Conservation (phyloP, 139 green algal species). For the Coccomyxa sp. region DNA sequence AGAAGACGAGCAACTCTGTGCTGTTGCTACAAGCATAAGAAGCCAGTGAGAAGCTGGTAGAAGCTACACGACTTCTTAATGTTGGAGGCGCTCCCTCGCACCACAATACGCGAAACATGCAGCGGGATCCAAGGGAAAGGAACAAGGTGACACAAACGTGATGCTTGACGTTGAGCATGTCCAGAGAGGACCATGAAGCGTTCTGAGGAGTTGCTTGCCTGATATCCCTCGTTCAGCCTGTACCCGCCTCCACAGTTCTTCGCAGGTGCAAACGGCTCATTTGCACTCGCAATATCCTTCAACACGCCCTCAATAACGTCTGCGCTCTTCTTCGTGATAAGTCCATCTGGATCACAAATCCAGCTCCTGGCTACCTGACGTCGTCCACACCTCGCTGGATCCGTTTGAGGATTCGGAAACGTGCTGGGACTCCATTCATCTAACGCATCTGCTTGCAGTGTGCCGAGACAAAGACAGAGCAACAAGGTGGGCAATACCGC, state of each 20-base stretch:
- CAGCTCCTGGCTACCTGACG: constrained; percentile 8
- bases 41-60: neutral
- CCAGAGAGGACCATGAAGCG: constrained; percentile 19
- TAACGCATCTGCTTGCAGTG: no score
- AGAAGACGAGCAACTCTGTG: no score
- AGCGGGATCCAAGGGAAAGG: no score
- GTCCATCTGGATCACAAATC: constrained; percentile 52
- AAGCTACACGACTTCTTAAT: neutral
- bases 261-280: constrained; percentile 26
- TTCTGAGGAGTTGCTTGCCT: constrained; percentile 5
- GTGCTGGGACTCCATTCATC: constrained; percentile 12
- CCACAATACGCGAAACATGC: no score
- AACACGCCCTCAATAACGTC: constrained; percentile 49
- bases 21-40: no score
- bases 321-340: constrained; percentile 24
- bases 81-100: neutral
- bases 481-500: no score
- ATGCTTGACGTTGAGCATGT: no score
- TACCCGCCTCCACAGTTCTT: constrained; percentile 1
- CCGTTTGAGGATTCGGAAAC: constrained; percentile 26
- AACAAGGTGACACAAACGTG: no score
- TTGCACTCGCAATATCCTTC: constrained; percentile 34
- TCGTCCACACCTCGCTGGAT: constrained; percentile 16
- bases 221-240: neutral
- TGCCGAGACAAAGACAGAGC: no score